Evolutionary conservation across 176 grass and related monocot species (phyloP).

Genomic region (Alopecurus myosuroides): DNA sequence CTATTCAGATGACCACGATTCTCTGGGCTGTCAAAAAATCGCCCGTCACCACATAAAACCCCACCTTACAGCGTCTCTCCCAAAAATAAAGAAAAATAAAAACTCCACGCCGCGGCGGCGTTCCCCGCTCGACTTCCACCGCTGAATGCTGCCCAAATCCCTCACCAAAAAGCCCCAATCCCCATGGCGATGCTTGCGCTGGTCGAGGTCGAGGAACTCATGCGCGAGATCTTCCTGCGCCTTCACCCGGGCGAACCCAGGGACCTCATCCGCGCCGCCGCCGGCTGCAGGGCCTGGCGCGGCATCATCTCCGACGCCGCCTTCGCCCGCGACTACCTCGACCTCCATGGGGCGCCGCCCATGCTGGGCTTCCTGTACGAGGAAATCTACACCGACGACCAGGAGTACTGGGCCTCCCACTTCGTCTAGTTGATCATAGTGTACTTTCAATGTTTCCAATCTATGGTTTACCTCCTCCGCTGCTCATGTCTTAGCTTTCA

Average conservation of each 20-base stretch:
- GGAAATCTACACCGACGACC: not conserved
- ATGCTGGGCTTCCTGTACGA: conserved; percentile 1
- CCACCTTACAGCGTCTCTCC: too few species aligned
- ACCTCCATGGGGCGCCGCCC: not conserved
- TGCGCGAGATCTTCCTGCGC: not conserved
- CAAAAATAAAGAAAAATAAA: too few species aligned
- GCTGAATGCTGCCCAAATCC: not conserved
- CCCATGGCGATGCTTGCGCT: not conserved
- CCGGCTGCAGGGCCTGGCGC: not conserved
- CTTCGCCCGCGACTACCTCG: not conserved
- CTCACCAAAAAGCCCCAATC: not conserved
- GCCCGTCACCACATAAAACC: too few species aligned
- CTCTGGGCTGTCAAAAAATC: too few species aligned
- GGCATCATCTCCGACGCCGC: not conserved
- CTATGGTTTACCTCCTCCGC: too few species aligned
- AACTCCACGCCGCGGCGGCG: not conserved
- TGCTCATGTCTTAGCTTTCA: too few species aligned
- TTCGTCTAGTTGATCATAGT: too few species aligned
- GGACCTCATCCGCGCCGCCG: not conserved
- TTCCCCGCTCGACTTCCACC: not conserved
- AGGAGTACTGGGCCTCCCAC: not conserved
- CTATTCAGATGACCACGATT: too few species aligned
- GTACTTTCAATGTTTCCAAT: too few species aligned
- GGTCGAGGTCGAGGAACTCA: not conserved
- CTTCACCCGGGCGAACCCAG: not conserved